Evolutionary conservation across 148 eudicot genomes (phyloP), one percentile per base, ranked within the genome.

Genomic region (Nyssa sinensis): DNA sequence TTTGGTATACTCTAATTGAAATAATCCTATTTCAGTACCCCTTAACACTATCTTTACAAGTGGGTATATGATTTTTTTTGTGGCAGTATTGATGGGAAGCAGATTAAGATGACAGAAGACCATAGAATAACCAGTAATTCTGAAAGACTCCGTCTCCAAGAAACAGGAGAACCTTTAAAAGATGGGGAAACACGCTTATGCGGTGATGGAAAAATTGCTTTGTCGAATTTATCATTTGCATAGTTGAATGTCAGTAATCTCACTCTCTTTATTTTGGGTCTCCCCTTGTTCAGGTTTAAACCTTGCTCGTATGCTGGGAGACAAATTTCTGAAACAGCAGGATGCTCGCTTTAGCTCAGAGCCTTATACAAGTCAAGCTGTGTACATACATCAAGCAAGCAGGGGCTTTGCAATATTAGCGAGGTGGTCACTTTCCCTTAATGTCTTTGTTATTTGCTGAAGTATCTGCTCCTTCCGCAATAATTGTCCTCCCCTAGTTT

Each of bases 111-210:
- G 96, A 84, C 96, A 25, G 99, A 92, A 84, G 99, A 95, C 84
- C 99, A 95, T 79, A 86, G 97, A 80, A 82, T 95, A 79, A 80
- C 87, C 60, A 95, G 97, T 76, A 47, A 66, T 74, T 86, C 93
- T 29, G 99, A 92, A 80, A 90, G 91, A 77, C 87, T 86, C 62
- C 94, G 99, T 34, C 84, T 95, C 35, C 87, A 88, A 79, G 87
- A 89, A 82, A 71, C 80, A 53, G 99, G 99, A 76, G 81, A 79
- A 39, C 97, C 96, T 21, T 73, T 95, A 39, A 92, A 84, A 84
- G 99, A 95, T 49, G 99, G 96, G 83, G 99, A 95, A 70, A 90
- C 96, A 11, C 91, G 99, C 66, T 79, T 95, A 28, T 95, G 97
- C 67, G 99, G 99, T 95, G 62, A 71, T 49, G 28, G 64, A 74